Percentiles rank a stretch among this genome's conserved stretches.
Evolutionary conservation across 768 basidiomycete species (phyloP).

Genomic region (Mycena epipterygia): DNA sequence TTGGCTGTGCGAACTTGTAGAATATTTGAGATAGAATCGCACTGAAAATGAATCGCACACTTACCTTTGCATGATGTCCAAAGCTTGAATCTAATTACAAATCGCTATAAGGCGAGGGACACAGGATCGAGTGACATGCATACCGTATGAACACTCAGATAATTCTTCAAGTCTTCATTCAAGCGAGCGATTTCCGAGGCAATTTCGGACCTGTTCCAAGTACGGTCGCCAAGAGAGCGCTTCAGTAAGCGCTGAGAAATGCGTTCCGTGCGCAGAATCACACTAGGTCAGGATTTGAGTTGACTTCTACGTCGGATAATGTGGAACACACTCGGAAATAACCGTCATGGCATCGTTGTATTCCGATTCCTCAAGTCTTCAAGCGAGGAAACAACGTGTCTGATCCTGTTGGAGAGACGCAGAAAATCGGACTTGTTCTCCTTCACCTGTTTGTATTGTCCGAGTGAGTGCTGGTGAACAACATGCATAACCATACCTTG

Average conservation of each 20-base stretch:
- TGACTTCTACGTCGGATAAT: neutral
- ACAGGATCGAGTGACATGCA: neutral
- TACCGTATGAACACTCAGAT: neutral
- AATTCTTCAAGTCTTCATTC: constrained; percentile 3
- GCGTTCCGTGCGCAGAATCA: neutral
- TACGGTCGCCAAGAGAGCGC: constrained; percentile 4
- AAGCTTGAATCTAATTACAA: neutral
- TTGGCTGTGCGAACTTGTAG: neutral
- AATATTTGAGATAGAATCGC: too few species aligned
- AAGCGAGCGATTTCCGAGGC: neutral
- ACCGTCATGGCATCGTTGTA: neutral
- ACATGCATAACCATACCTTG: neutral
- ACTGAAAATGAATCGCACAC: too few species aligned
- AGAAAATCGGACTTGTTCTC: neutral
- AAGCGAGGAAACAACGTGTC: too few species aligned
- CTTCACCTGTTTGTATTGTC: neutral
- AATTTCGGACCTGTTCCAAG: neutral
- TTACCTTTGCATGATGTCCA: neutral
- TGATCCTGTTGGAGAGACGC: neutral
- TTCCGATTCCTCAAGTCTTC: neutral
- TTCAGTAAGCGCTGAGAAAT: neutral
- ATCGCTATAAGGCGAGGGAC: neutral
- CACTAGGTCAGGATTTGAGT: neutral
- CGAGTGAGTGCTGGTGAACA: too few species aligned
- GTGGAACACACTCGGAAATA: neutral